Evolutionary conservation across 257 asterid species (phyloP).

Genomic region (Ilex asprella): DNA sequence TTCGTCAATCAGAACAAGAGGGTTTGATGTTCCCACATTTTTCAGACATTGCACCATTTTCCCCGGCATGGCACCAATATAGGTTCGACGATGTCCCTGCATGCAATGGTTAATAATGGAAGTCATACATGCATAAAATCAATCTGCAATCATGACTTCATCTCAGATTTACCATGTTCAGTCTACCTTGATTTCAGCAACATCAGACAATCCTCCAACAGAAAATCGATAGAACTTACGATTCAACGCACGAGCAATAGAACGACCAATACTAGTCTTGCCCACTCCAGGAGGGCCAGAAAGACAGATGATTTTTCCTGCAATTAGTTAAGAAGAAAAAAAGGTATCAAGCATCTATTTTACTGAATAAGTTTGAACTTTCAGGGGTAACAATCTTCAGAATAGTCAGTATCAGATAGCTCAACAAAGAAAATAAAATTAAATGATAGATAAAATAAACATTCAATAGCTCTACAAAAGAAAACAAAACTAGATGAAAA

Average conservation of each 20-base stretch:
- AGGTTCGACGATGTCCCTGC: constrained; percentile 98
- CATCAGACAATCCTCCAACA: constrained; percentile 99
- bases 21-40: constrained; percentile 94
- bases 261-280: constrained; percentile 96
- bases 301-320: constrained; percentile 95
- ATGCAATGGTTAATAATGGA: constrained; percentile 17
- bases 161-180: constrained; percentile 7
- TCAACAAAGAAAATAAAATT: no score
- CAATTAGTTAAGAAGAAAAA: constrained; percentile 14
- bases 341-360: background rate
- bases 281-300: constrained; percentile 99
- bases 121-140: constrained; percentile 1
- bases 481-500: no score
- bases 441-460: no score
- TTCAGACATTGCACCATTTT: constrained; percentile 97
- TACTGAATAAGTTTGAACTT: no score
- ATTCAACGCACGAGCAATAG: constrained; percentile 96
- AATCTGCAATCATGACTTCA: background rate
- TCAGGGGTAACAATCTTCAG: no score
- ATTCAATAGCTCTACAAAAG: no score
- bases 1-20: constrained; percentile 97
- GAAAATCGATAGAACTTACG: constrained; percentile 97
- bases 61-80: constrained; percentile 99
- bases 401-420: no score
- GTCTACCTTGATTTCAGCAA: constrained; percentile 93